phyloP scores from a whole-genome alignment of 805 yeast genomes.

The Pichia eremophila region DNA sequence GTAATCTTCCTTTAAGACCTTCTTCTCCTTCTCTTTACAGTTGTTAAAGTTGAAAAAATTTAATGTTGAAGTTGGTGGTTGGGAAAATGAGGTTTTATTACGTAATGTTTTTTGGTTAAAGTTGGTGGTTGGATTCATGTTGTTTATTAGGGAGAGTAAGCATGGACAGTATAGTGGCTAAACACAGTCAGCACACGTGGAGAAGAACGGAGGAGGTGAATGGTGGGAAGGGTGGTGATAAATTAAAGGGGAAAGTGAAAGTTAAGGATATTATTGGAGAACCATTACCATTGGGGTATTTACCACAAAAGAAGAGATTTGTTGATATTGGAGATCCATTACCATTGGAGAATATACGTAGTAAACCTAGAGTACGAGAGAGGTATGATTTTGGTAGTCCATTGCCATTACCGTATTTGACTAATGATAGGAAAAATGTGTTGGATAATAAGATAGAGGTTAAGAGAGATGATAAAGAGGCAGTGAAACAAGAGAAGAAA shows the following conservation, averaged over 20 bases:
- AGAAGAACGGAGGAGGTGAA: neutral
- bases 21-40: no score
- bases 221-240: neutral
- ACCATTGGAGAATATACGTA: neutral
- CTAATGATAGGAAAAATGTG: neutral
- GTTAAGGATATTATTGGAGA: neutral
- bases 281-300: neutral
- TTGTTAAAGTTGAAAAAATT: no score
- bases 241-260: neutral
- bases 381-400: conserved; percentile 5
- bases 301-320: neutral
- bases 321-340: conserved; percentile 4
- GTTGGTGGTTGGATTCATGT: no score
- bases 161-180: neutral
- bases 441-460: neutral
- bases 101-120: no score
- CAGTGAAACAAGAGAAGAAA: neutral
- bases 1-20: neutral
- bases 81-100: no score
- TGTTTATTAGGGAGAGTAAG: no score
- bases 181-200: neutral
- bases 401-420: neutral
- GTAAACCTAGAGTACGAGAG: neutral
- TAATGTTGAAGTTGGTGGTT: no score
- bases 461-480: neutral